Evolutionary conservation across 371 early-diverging fungal genomes (phyloP).

Genomic region (Mortierella sp.): DNA sequence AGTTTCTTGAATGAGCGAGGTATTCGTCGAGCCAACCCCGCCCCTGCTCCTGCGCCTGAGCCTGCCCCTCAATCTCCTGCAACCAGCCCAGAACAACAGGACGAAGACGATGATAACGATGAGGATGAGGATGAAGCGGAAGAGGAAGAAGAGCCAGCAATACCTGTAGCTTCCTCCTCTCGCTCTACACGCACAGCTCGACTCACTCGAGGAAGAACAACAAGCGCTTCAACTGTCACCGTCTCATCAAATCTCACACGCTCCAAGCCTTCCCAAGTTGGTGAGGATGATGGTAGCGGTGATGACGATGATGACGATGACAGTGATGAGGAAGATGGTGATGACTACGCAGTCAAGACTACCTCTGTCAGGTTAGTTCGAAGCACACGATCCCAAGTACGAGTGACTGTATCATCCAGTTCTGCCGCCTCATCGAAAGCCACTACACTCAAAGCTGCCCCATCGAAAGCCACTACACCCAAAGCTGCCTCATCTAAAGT

Average conservation of each 20-base stretch:
- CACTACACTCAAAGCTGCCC: constrained; percentile 8
- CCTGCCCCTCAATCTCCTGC: constrained; percentile 3
- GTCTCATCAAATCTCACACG: constrained; percentile 19
- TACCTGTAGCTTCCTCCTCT: constrained; percentile 14
- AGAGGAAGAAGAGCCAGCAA: not conserved
- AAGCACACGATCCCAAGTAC: constrained; percentile 13
- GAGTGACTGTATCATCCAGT: constrained; percentile 11
- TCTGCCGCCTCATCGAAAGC: constrained; percentile 19
- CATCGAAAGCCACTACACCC: constrained; percentile 17
- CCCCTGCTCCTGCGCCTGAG: constrained; percentile 31
- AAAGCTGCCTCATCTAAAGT: constrained; percentile 14
- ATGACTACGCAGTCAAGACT: constrained; percentile 9
- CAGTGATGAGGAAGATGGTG: constrained; percentile 15
- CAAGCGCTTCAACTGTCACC: not conserved
- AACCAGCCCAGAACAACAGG: not conserved
- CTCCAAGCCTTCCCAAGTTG: constrained; percentile 21
- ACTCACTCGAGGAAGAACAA: constrained; percentile 30
- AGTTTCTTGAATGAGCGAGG: constrained; percentile 81
- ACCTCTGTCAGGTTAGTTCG: constrained; percentile 22
- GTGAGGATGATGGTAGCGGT: constrained; percentile 7
- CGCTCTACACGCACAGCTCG: constrained; percentile 40
- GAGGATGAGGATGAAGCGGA: constrained; percentile 2
- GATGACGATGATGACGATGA: constrained; percentile 23
- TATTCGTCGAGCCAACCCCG: constrained; percentile 68
- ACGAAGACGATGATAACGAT: constrained; percentile 9